Conservation (phyloP, 1,284 basidiomycete genomes). For the Ganoderma lingzhi region DNA sequence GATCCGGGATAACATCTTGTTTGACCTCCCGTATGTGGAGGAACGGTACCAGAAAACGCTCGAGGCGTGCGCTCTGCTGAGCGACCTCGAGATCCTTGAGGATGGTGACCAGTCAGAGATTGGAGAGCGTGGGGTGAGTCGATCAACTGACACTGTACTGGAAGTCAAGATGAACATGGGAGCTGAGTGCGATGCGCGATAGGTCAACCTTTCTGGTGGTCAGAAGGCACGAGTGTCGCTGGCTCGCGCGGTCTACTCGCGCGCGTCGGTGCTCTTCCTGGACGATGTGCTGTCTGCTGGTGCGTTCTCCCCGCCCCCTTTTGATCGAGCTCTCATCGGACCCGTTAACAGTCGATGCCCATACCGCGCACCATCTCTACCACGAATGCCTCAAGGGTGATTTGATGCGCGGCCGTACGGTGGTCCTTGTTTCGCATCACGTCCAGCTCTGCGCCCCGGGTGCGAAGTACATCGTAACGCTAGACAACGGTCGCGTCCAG, state of each 20-base stretch:
- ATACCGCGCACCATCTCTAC: slow-evolving; percentile 88
- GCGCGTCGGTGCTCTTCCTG: slow-evolving; percentile 85
- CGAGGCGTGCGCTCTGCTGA: slow-evolving; percentile 73
- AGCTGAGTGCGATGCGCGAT: neutral
- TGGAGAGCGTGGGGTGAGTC: slow-evolving; percentile 78
- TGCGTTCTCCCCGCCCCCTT: slow-evolving; percentile 38
- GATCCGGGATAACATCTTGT: slow-evolving; percentile 95
- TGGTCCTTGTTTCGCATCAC: slow-evolving; percentile 92
- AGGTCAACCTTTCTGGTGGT: slow-evolving; percentile 92
- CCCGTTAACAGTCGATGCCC: slow-evolving; percentile 72
- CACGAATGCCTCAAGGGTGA: slow-evolving; percentile 86
- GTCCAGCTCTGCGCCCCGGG: slow-evolving; percentile 80
- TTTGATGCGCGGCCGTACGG: slow-evolving; percentile 81
- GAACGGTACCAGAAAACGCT: slow-evolving; percentile 83
- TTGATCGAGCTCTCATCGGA: neutral
- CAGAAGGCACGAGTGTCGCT: slow-evolving; percentile 93
- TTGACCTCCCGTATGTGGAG: slow-evolving; percentile 84
- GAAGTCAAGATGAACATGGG: no score
- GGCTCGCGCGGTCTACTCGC: slow-evolving; percentile 93
- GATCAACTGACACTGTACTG: neutral
- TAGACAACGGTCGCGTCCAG: slow-evolving; percentile 87
- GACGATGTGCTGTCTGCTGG: slow-evolving; percentile 89
- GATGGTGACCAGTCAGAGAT: slow-evolving; percentile 95
- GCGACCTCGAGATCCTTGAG: slow-evolving; percentile 91
- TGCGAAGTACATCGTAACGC: slow-evolving; percentile 77